phyloP scores from a whole-genome alignment of 495 filamentous ascomycete genomes.

The Penicillium cataractarum region DNA sequence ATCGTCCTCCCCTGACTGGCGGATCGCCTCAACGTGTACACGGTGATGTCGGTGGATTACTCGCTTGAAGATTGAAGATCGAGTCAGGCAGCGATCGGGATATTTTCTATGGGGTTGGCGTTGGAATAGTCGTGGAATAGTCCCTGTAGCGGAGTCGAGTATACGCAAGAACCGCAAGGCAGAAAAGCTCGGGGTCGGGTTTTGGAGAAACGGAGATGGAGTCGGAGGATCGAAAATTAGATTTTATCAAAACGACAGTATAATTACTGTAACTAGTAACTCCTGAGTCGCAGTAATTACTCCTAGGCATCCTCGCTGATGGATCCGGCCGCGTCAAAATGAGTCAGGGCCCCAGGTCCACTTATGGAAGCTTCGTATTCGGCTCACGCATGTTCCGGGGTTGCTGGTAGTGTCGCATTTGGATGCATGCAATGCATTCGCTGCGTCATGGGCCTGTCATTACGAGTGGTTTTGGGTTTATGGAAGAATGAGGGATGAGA shows the following conservation, averaged over 20 bases:
- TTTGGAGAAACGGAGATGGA: neutral
- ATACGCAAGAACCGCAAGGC: neutral
- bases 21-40: neutral
- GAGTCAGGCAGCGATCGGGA: neutral
- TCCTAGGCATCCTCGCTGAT: slow-evolving; percentile 4
- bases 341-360: neutral
- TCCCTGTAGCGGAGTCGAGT: neutral
- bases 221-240: neutral
- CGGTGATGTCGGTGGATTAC: neutral
- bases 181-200: neutral
- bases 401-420: slow-evolving; percentile 3
- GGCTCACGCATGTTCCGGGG: neutral
- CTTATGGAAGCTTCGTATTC: slow-evolving; percentile 5
- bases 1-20: slow-evolving; percentile 3
- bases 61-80: neutral
- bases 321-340: slow-evolving; percentile 2
- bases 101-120: neutral
- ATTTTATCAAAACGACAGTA: neutral
- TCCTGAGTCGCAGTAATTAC: too few relatives aligned
- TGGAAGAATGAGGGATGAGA: too few relatives aligned
- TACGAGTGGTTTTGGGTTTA: neutral
- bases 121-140: too few relatives aligned
- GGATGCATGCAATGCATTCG: neutral
- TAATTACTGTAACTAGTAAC: too few relatives aligned
- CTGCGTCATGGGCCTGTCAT: neutral